A percentile compares a stretch with the other conserved stretches of the same genome.
These are phyloP conservation scores for Thelonectria rubi DNA, from an alignment of 2,329 filamentous ascomycete species.

Conservation along the genomic window DNA sequence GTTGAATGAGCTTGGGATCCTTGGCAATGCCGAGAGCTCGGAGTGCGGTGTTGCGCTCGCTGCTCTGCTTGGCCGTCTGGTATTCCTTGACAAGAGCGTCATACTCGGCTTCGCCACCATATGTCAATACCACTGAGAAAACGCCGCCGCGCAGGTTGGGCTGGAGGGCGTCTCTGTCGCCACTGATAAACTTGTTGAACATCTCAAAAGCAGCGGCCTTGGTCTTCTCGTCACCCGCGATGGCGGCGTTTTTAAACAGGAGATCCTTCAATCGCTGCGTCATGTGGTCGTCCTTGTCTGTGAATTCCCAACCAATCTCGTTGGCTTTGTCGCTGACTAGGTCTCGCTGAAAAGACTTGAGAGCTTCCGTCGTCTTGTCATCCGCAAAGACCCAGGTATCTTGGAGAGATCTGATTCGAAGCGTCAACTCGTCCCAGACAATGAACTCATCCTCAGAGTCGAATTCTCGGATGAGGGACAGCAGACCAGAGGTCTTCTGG, in stretches of 20 bases:
- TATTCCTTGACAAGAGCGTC: slow-evolving; percentile 43
- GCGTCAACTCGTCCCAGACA: slow-evolving; percentile 92
- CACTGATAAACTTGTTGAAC: slow-evolving; percentile 84
- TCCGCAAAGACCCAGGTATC: slow-evolving; percentile 86
- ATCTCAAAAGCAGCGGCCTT: slow-evolving; percentile 86
- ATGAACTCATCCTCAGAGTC: slow-evolving; percentile 86
- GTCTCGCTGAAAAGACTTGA: slow-evolving; percentile 84
- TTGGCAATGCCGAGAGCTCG: slow-evolving; percentile 83
- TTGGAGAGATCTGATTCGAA: slow-evolving; percentile 80
- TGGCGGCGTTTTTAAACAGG: slow-evolving; percentile 85
- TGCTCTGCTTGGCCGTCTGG: slow-evolving; percentile 67
- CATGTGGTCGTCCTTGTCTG: slow-evolving; percentile 84
- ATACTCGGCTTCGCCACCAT: slow-evolving; percentile 73
- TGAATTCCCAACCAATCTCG: slow-evolving; percentile 88
- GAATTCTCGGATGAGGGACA: slow-evolving; percentile 87
- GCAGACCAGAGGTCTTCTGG: slow-evolving; percentile 88
- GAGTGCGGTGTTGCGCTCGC: slow-evolving; percentile 92
- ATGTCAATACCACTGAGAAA: slow-evolving; percentile 83
- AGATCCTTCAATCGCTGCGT: slow-evolving; percentile 94
- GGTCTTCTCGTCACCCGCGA: slow-evolving; percentile 80
- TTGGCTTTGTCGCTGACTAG: slow-evolving; percentile 84
- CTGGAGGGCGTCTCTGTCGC: slow-evolving; percentile 84
- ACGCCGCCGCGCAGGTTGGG: slow-evolving; percentile 90
- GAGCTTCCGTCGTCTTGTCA: slow-evolving; percentile 72
- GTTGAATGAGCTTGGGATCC: slow-evolving; percentile 81